Conservation (phyloP, 202 grass and related monocot species). For the Brachypodium distachyon region DNA sequence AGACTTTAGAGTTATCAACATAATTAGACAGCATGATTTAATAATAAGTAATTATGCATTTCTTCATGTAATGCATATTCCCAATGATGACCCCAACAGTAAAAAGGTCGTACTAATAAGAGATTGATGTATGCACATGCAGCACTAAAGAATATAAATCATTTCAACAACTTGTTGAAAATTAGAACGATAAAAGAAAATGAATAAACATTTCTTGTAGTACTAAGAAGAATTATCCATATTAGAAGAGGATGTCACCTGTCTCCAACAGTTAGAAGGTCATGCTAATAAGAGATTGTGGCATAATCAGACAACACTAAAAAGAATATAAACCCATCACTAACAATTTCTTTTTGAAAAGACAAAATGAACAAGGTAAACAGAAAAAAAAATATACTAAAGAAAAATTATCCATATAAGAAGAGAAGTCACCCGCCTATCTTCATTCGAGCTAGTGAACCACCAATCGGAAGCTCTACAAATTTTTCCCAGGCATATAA, state of each 20-base stretch:
- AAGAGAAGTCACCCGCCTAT: not conserved
- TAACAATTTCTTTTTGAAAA: conserved; percentile 8
- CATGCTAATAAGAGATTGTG: not conserved
- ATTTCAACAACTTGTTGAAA: not conserved
- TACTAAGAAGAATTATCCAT: no score
- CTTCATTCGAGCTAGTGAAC: not conserved
- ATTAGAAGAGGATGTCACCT: not conserved
- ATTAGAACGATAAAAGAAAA: no score
- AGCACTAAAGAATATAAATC: no score
- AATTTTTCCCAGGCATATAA: not conserved
- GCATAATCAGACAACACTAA: not conserved
- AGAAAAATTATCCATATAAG: not conserved
- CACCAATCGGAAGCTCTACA: not conserved
- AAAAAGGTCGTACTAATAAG: no score
- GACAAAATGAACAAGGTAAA: not conserved
- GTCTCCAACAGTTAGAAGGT: not conserved
- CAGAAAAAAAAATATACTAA: not conserved
- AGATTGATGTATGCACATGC: no score
- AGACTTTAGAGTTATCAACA: not conserved
- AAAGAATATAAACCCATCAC: not conserved
- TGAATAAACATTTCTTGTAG: no score
- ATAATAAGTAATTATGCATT: not conserved
- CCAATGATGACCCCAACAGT: not conserved
- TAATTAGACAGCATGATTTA: not conserved
- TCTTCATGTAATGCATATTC: not conserved